Base-by-base conservation (phyloP, 176 grass and related monocot species). In the Ananas comosus region DNA sequence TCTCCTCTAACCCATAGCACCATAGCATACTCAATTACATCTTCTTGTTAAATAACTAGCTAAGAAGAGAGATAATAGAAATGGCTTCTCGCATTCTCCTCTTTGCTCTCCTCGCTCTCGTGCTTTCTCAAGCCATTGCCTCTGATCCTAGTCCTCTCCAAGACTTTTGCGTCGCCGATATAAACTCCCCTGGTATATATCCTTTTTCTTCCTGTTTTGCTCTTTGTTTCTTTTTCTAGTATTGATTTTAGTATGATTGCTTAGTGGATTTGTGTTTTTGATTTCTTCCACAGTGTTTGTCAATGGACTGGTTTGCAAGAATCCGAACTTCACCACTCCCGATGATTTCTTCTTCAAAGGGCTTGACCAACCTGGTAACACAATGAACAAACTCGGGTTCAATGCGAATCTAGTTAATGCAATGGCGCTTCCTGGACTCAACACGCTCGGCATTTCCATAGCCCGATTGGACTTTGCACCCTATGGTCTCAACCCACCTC, bases 261-360 rank as follows among this genome's bases (percentile, higher is more conserved):
- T 42, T 6, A 42, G 33, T 42, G 33, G 33, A 42, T 42, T 42
- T 42, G 33, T 42, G n/a, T 57, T 17, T 57, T 17, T 17, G 14
- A n/a, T 14, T 17, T 16, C 27, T 11, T 3, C 14, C 72, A 28
- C 59, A 85, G 82, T 76, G 24, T 67, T 68, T 9, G 57, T 80
- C 6, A 85, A 80, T 24, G 82, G 82, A 28, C 59, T 71, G 9
- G 42, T 64, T 10, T 85, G 82, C 67, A 85, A 80, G 58, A 65
- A 80, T 11, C 66, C 51, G 0, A 56, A 61, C 2, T 16, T 53
- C 1, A 66, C 72, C 23, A 85, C 58, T 8, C 28, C 67, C 1
- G 71, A 75, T 0, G 82, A 80, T 69, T 85, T 85, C 18, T 80
- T 72, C 72, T 76, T 67, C 77, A 66, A 76, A 18, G 82, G 76